A percentile compares a stretch with the other conserved stretches of the same genome.
Evolutionary conservation across 78 protist genomes (phyloP).

Genomic region (Planoprotostelium fungivorum): DNA sequence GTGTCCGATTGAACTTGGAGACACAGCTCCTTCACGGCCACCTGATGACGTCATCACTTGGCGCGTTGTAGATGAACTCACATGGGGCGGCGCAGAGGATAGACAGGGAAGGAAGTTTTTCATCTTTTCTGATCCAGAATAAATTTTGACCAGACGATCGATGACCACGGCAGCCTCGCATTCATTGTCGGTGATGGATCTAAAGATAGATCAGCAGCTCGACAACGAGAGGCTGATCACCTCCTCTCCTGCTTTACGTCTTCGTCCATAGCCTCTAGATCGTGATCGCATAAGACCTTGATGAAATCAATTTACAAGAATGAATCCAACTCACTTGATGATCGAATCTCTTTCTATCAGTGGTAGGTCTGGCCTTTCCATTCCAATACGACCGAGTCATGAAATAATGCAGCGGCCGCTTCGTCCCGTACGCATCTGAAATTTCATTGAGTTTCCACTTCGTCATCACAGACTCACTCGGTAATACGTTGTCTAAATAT

Average conservation of each 20-base stretch:
- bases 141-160: slow-evolving; percentile 26
- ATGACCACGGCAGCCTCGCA: slow-evolving; percentile 29
- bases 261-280: not conserved
- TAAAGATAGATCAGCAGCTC: too few relatives aligned
- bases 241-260: not conserved
- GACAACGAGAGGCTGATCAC: too few relatives aligned
- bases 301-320: not conserved
- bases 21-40: not conserved
- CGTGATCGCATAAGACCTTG: not conserved
- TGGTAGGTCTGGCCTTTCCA: not conserved
- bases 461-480: slow-evolving; percentile 7
- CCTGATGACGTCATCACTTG: not conserved
- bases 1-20: not conserved
- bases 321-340: not conserved
- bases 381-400: slow-evolving; percentile 6
- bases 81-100: not conserved
- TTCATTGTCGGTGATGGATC: not conserved
- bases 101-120: not conserved
- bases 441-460: not conserved
- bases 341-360: not conserved
- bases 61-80: not conserved
- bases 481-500: slow-evolving; percentile 58
- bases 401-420: not conserved
- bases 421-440: not conserved
- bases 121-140: not conserved